Base-by-base conservation (phyloP, 305 asterid species). In the Withania somnifera region DNA sequence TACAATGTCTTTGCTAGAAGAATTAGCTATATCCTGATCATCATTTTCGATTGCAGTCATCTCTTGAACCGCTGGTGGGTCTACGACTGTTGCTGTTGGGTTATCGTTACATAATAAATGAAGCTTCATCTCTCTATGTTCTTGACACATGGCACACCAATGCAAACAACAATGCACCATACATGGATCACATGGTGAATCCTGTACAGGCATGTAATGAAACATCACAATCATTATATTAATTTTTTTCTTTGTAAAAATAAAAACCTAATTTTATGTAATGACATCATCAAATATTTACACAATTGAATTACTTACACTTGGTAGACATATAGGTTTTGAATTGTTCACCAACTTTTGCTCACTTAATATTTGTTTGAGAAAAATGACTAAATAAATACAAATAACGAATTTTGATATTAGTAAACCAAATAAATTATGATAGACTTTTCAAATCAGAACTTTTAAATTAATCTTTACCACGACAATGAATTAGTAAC, bases 91-190 rank as follows among this genome's bases (percentile, higher is more conserved):
- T 66, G 81, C 45, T 24, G 87, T 83, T 3, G 86, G 40, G 5
- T 83, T n/a, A 14, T 1, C n/a, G 67, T 82, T 77, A 7, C 89
- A 91, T 8, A 86, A 80, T 11, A 94, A 79, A 82, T 87, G 95
- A 47, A 82, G 85, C 82, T 82, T 90, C 90, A 89, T 86, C 87
- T 94, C 97, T 83, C 98, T 86, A 30, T 91, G 88, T 88, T 94
- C 98, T 61, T 94, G 98, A 71, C 98, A 94, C 66, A 92, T 83
- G 11, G 98, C 98, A 88, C 98, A 92, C 98, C 95, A 91, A 78
- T 94, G 97, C 24, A 92, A 86, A 84, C 95, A 90, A 79, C 95
- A 92, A 76, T 92, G 97, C 83, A 91, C 95, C 89, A 90, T 45
- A 71, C 95, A 91, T 50, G 98, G 95, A 79, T 92, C 97, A 83